Evolutionary conservation across 2,329 filamentous ascomycete species (phyloP), one percentile per base, ranked within the genome.

Genomic region (Pseudohalonectria lignicola): DNA sequence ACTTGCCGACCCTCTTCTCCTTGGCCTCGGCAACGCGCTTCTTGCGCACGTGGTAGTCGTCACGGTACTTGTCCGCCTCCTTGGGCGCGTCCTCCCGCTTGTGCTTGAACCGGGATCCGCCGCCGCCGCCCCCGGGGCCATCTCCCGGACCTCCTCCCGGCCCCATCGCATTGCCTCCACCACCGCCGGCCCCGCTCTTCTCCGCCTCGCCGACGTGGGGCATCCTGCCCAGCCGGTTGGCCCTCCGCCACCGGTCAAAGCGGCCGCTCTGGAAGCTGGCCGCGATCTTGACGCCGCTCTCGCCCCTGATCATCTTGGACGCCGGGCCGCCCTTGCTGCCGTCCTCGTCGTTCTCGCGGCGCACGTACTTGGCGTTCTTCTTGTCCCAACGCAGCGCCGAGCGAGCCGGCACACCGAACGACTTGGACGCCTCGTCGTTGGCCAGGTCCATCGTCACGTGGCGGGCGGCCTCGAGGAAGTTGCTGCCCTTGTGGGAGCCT

Each of bases 211-310:
- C 92, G 25, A 88, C 82, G 31, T 81, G 74, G 9, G 88, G 88
- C 53, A 94, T 61, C 15, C 79, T 74, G 40, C 79, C 77, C 34
- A 96, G 67, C 47, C 86, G 83, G 64, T 96, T 85, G 16, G 82
- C 77, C 55, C 83, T 86, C 58, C 81, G 83, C 93, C 92, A 98
- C 47, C 74, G 76, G 55, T 96, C 88, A 64, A 94, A 98, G 33
- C 90, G 80, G 26, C 93, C 92, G 58, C 82, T 88, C 55, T 90
- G 81, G 75, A 98, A 96, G 43, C 74, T 82, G 33, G 92, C 87
- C 2, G 92, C 86, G 50, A 98, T 95, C 68, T 95, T 96, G 66
- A 90, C 86, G 39, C 92, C 92, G 53, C 78, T 86, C 64, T 98
- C 92, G 51, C 92, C 88, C 45, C 76, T 74, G 40, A 95, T 81